Base-by-base conservation (phyloP, 129 eudicot species). In the Flaveria brownii region DNA sequence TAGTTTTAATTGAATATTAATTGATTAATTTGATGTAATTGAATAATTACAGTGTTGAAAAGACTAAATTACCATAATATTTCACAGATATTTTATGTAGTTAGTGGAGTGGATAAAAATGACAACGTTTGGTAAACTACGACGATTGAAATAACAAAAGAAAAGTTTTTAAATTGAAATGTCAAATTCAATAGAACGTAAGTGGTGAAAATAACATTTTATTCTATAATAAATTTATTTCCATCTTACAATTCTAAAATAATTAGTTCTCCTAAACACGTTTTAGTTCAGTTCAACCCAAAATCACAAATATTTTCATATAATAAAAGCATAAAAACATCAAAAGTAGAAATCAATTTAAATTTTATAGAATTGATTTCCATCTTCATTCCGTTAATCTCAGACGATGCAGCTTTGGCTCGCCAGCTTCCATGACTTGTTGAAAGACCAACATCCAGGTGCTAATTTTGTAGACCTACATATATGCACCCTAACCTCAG, bases 381-480 rank as follows among this genome's bases (percentile, higher is more conserved):
- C 62, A 1, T 56, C 62, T 55, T 18, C 25, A 1, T 18, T 18
- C 25, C 25, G 7, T 6, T 7, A 55, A 13, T 57, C 39, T 76
- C 76, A 64, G n/a, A 76, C 55, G 72, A 76, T 7, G 73, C 80
- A 64, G 0, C 80, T 76, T 49, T 54, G 30, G 43, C 79, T 75
- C 47, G 71, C 28, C 18, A 18, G 22, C 80, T 76, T 76, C 71
- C 72, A 64, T 33, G 80, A 72, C 36, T 76, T 65, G 50, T 33
- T 76, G 63, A 76, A 49, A 57, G 64, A 63, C 80, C 80, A 76
- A 64, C 80, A 76, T 47, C 80, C 72, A 7, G 72, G 79, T 75
- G 72, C 49, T 20, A 52, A 63, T 47, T 63, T 60, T 63, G 22
- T 49, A 30, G 72, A 63, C 72, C 79, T 75, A 75, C 22, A 75